These are phyloP conservation scores for Suillus occidentalis DNA, from an alignment of 768 basidiomycete species.

Conservation along the genomic window DNA sequence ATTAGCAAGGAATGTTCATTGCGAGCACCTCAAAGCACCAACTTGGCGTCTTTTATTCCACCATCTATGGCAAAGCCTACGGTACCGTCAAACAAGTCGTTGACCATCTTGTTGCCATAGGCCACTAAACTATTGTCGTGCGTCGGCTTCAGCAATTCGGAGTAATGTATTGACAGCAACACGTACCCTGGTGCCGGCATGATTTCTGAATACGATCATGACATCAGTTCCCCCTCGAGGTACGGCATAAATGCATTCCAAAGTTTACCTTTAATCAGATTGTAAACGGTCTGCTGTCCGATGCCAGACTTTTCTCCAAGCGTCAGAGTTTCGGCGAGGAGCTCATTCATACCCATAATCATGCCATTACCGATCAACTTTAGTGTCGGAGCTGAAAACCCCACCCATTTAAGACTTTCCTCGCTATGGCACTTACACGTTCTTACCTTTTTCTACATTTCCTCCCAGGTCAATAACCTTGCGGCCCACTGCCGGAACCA, in stretches of 20 bases:
- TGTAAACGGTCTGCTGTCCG: slow-evolving; percentile 56
- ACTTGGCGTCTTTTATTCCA: slow-evolving; percentile 83
- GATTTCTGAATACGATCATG: slow-evolving; percentile 44
- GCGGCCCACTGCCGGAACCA: slow-evolving; percentile 76
- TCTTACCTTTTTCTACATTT: slow-evolving; percentile 76
- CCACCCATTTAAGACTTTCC: background rate
- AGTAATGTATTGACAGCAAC: slow-evolving; percentile 2
- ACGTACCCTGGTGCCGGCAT: slow-evolving; percentile 62
- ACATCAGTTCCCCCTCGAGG: slow-evolving; percentile 13
- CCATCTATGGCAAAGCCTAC: slow-evolving; percentile 80
- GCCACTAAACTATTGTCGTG: slow-evolving; percentile 41
- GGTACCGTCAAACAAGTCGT: slow-evolving; percentile 72
- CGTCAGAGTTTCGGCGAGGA: slow-evolving; percentile 80
- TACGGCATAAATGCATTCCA: background rate
- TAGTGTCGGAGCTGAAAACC: slow-evolving; percentile 55
- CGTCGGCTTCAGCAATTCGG: background rate
- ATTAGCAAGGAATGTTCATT: slow-evolving; percentile 3
- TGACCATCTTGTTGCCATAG: slow-evolving; percentile 68
- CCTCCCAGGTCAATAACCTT: slow-evolving; percentile 82
- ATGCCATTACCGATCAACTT: slow-evolving; percentile 85
- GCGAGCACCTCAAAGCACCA: slow-evolving; percentile 19
- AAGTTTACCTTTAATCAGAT: slow-evolving; percentile 55
- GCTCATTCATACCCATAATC: slow-evolving; percentile 72
- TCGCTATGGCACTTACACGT: background rate
- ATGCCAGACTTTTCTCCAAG: slow-evolving; percentile 85